These are phyloP conservation scores for Ophiostoma novo-ulmi DNA, from an alignment of 2,329 filamentous ascomycete genomes.

Conservation along the genomic window DNA sequence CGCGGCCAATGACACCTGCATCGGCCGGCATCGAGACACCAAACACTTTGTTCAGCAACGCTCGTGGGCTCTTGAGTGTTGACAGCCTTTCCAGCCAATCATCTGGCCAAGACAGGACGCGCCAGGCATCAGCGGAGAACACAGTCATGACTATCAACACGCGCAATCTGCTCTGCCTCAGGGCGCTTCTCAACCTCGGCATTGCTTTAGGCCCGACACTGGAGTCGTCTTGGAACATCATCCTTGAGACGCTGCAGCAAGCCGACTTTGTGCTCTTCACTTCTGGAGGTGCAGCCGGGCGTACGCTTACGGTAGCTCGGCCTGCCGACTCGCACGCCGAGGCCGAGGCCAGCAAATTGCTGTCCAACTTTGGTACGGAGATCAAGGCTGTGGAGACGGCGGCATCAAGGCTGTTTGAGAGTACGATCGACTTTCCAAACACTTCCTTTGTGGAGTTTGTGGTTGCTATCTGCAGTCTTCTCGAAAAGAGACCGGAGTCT, in stretches of 20 bases:
- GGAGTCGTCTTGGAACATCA: slow-evolving; percentile 78
- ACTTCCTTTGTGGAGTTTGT: slow-evolving; percentile 74
- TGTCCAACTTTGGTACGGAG: slow-evolving; percentile 69
- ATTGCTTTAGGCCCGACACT: slow-evolving; percentile 90
- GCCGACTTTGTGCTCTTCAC: slow-evolving; percentile 80
- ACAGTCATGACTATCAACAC: slow-evolving; percentile 63
- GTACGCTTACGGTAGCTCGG: slow-evolving; percentile 46
- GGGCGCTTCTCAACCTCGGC: slow-evolving; percentile 88
- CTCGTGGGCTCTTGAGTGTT: slow-evolving; percentile 66
- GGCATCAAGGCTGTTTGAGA: slow-evolving; percentile 80
- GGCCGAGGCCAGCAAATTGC: slow-evolving; percentile 46
- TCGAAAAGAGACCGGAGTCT: slow-evolving; percentile 42
- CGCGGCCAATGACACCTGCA: slow-evolving; percentile 42
- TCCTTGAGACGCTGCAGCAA: slow-evolving; percentile 87
- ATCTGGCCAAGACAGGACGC: slow-evolving; percentile 53
- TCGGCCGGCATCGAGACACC: slow-evolving; percentile 44
- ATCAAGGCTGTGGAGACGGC: slow-evolving; percentile 85
- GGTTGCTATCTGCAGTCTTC: slow-evolving; percentile 65
- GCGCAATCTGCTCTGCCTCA: slow-evolving; percentile 80
- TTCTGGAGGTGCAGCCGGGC: slow-evolving; percentile 51
- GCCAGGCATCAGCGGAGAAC: slow-evolving; percentile 55
- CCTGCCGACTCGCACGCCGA: slow-evolving; percentile 47
- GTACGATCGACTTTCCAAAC: slow-evolving; percentile 85
- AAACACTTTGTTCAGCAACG: slow-evolving; percentile 62
- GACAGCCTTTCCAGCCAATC: slow-evolving; percentile 61